phyloP scores from a whole-genome alignment of 345 rosid genomes.

The Eucalyptus regnans region DNA sequence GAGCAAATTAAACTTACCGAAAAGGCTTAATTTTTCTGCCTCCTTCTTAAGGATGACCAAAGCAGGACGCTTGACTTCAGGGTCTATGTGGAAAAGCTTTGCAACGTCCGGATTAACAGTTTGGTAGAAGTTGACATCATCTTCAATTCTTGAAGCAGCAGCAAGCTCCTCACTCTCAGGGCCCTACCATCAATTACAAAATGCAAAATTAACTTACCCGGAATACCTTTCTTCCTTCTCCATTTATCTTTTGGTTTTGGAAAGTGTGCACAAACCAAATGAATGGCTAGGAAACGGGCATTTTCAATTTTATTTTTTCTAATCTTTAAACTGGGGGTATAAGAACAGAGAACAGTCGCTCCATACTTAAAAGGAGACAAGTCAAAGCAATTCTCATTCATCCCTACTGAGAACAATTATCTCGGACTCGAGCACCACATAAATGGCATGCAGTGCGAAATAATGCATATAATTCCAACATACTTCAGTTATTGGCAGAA shows the following conservation, averaged over 20 bases:
- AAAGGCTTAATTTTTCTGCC: slow-evolving; percentile 70
- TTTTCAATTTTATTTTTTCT: background rate
- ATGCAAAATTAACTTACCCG: background rate
- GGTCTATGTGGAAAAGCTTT: slow-evolving; percentile 79
- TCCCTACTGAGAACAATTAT: background rate
- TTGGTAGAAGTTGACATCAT: slow-evolving; percentile 86
- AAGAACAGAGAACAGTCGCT: background rate
- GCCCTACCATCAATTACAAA: slow-evolving; percentile 30
- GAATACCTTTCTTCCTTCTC: background rate
- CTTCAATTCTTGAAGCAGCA: slow-evolving; percentile 86
- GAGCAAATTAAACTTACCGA: slow-evolving; percentile 40
- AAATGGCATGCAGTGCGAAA: background rate
- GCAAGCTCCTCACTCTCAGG: slow-evolving; percentile 70
- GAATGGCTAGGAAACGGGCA: background rate
- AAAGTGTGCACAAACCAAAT: background rate
- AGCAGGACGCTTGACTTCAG: slow-evolving; percentile 71
- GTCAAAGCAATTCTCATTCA: background rate
- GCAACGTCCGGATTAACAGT: slow-evolving; percentile 86
- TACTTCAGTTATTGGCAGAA: background rate
- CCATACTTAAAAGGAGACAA: background rate
- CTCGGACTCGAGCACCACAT: background rate
- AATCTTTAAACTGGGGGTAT: background rate
- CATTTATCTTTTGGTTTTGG: background rate
- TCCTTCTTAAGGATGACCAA: slow-evolving; percentile 72
- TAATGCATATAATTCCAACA: background rate